Percentiles rank a stretch among this genome's conserved stretches.
Evolutionary conservation across 2,329 filamentous ascomycete genomes (phyloP).

Genomic region (Fusarium lateritium): DNA sequence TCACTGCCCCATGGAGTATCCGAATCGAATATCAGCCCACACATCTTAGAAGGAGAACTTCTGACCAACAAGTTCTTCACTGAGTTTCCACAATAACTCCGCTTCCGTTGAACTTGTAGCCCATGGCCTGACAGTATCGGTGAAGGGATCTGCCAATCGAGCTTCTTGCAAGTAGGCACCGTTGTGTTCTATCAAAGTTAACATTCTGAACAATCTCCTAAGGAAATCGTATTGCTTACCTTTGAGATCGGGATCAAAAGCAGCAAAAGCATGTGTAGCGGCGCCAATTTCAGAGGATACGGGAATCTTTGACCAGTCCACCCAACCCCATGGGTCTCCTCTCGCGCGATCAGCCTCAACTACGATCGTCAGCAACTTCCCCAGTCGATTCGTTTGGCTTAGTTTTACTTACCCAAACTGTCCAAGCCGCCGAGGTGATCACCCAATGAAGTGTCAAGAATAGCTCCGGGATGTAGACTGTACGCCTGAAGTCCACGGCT

Average conservation of each 20-base stretch:
- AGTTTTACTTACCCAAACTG: not conserved
- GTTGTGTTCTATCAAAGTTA: slow-evolving; percentile 14
- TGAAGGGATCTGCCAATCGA: slow-evolving; percentile 20
- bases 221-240: rapidly evolving
- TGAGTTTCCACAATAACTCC: slow-evolving; percentile 29
- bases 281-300: slow-evolving; percentile 16
- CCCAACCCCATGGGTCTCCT: slow-evolving; percentile 26
- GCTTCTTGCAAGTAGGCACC: slow-evolving; percentile 25
- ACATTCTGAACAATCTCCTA: not conserved
- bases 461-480: slow-evolving; percentile 22
- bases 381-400: rapidly evolving
- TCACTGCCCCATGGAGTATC: not conserved
- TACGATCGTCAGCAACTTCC: not conserved
- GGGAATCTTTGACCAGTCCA: slow-evolving; percentile 16
- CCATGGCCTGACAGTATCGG: slow-evolving; percentile 33
- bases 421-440: not conserved
- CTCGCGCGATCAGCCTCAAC: slow-evolving; percentile 15
- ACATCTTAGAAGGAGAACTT: slow-evolving; percentile 8
- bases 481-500: slow-evolving; percentile 16
- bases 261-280: slow-evolving; percentile 34
- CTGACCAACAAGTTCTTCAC: slow-evolving; percentile 36
- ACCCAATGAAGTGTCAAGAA: slow-evolving; percentile 1
- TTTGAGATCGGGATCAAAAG: slow-evolving; percentile 26
- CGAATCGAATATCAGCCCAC: not conserved
- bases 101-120: slow-evolving; percentile 27